Evolutionary conservation across 2,329 filamentous ascomycete species (phyloP).

Genomic region (Pyrenochaeta sp.): DNA sequence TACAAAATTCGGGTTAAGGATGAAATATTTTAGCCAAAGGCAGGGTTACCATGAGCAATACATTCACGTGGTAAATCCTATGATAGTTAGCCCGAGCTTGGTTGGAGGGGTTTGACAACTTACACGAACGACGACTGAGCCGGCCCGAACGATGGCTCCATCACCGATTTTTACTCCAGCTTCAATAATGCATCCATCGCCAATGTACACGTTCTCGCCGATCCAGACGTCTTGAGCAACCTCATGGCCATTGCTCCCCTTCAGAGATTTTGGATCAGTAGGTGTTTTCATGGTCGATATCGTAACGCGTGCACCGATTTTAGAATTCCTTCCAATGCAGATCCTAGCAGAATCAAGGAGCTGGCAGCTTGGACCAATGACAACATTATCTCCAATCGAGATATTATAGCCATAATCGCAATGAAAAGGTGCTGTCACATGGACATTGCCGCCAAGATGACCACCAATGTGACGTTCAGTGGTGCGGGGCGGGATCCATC

Average conservation of each 20-base stretch:
- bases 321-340: conserved; percentile 77
- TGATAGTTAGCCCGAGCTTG: conserved; percentile 19
- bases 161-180: conserved; percentile 63
- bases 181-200: conserved; percentile 67
- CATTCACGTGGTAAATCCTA: conserved; percentile 57
- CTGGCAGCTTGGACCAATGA: conserved; percentile 82
- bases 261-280: conserved; percentile 74
- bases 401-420: conserved; percentile 98
- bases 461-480: conserved; percentile 48
- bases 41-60: conserved; percentile 57
- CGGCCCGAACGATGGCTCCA: conserved; percentile 61
- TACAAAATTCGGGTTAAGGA: neutral
- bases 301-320: conserved; percentile 79
- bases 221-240: conserved; percentile 76
- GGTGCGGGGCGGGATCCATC: conserved; percentile 42
- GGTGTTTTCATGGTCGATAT: conserved; percentile 79
- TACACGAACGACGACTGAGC: conserved; percentile 63
- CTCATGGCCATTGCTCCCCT: conserved; percentile 76
- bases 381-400: conserved; percentile 81
- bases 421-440: conserved; percentile 86
- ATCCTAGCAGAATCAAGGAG: conserved; percentile 88
- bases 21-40: conserved; percentile 35
- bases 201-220: conserved; percentile 74
- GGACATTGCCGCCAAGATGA: conserved; percentile 74
- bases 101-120: conserved; percentile 29